A percentile compares a stretch with the other conserved stretches of the same genome.
phyloP scores from a whole-genome alignment of 2,329 filamentous ascomycete species.

The Monosporascus sp. region DNA sequence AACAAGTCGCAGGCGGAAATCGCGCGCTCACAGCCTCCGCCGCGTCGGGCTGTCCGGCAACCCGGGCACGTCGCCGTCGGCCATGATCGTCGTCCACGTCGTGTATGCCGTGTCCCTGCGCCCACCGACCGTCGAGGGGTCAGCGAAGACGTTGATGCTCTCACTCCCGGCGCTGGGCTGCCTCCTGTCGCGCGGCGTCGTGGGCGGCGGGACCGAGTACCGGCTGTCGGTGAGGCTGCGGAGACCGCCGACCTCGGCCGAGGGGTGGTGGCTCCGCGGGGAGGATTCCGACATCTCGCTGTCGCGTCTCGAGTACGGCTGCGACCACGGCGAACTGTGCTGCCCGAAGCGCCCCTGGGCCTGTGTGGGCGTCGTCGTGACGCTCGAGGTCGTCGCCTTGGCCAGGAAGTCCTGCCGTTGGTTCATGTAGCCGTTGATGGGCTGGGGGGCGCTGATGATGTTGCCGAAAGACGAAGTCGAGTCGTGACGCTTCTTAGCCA shows the following conservation, averaged over 20 bases:
- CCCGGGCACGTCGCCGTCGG: slow-evolving; percentile 11
- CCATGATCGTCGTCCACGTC: slow-evolving; percentile 23
- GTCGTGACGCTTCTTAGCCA: slow-evolving; percentile 7
- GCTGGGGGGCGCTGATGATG: slow-evolving; percentile 24
- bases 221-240: slow-evolving; percentile 18
- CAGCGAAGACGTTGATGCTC: slow-evolving; percentile 25
- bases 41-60: slow-evolving; percentile 6
- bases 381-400: slow-evolving; percentile 17
- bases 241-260: slow-evolving; percentile 23
- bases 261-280: slow-evolving; percentile 23
- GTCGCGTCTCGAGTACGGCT: slow-evolving; percentile 15
- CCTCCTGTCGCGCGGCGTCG: slow-evolving; percentile 2
- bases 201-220: slow-evolving; percentile 3
- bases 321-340: slow-evolving; percentile 1
- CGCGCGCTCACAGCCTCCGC: not conserved
- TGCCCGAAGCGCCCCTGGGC: slow-evolving; percentile 2
- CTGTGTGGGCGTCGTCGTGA: slow-evolving; percentile 11
- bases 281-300: slow-evolving; percentile 14
- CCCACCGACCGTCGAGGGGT: slow-evolving; percentile 15
- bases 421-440: slow-evolving; percentile 19
- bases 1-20: too few species aligned
- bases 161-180: slow-evolving; percentile 16
- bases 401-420: slow-evolving; percentile 23
- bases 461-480: slow-evolving; percentile 21
- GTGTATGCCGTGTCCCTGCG: slow-evolving; percentile 12